These are phyloP conservation scores for Candida anutae DNA, from an alignment of 1,139 yeast genomes.

Conservation along the genomic window DNA sequence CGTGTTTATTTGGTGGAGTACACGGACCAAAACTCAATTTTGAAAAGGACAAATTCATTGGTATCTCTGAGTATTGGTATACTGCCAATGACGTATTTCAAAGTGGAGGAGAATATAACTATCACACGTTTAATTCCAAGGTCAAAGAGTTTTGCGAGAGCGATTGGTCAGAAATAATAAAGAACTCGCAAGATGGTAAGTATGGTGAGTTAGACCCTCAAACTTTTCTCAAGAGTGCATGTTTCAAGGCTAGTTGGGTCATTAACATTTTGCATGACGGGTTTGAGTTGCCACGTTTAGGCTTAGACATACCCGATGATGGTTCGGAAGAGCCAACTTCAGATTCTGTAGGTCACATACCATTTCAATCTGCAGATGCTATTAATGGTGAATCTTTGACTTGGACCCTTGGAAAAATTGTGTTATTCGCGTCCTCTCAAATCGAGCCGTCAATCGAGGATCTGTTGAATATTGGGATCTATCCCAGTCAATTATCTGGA, in stretches of 20 bases:
- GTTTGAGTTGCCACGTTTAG: conserved; percentile 61
- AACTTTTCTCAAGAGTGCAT: conserved; percentile 50
- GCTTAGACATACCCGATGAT: conserved; percentile 30
- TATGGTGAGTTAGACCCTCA: conserved; percentile 43
- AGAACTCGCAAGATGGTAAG: conserved; percentile 43
- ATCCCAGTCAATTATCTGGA: conserved; percentile 44
- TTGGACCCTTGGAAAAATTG: conserved; percentile 60
- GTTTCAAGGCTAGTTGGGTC: conserved; percentile 82
- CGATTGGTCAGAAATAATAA: conserved; percentile 48
- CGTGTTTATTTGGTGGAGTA: conserved; percentile 74
- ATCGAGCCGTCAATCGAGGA: conserved; percentile 21
- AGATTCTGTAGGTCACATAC: conserved; percentile 38
- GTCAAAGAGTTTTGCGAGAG: conserved; percentile 60
- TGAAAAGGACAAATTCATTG: conserved; percentile 63
- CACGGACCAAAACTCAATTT: conserved; percentile 72
- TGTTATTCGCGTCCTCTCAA: conserved; percentile 52
- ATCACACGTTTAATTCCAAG: conserved; percentile 48
- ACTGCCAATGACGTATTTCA: conserved; percentile 76
- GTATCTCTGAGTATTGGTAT: conserved; percentile 80
- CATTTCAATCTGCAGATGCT: conserved; percentile 54
- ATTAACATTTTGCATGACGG: conserved; percentile 73
- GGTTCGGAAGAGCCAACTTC: conserved; percentile 12
- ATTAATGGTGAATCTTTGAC: conserved; percentile 55
- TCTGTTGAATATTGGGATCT: conserved; percentile 36
- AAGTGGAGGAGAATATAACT: conserved; percentile 71